Percentiles rank a stretch among this genome's conserved stretches.
Conservation (phyloP, 768 basidiomycete species). For the Mycena leptocephala region DNA sequence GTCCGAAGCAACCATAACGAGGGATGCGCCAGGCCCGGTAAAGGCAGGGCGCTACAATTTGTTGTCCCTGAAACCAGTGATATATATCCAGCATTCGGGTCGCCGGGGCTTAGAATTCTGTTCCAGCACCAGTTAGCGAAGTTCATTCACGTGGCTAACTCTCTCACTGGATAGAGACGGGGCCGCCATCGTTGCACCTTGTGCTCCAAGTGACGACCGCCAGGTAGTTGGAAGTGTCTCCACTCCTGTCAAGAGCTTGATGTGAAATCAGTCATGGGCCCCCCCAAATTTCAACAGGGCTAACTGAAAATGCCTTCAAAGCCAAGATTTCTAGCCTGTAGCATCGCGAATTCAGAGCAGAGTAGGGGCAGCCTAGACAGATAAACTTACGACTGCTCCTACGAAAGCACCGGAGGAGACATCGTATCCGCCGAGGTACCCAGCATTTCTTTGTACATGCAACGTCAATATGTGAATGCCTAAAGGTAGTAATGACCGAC, state of each 20-base stretch:
- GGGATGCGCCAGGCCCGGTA: background rate
- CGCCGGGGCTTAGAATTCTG: slow-evolving; percentile 1
- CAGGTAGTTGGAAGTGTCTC: slow-evolving; percentile 11
- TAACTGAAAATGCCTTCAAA: background rate
- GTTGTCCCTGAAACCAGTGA: background rate
- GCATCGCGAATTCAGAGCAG: slow-evolving; percentile 9
- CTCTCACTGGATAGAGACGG: background rate
- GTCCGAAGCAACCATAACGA: background rate
- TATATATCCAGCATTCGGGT: no score
- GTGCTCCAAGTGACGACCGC: background rate
- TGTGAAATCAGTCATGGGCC: background rate
- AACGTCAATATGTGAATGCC: background rate
- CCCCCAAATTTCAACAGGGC: background rate
- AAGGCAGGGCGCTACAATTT: background rate
- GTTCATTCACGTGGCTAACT: background rate
- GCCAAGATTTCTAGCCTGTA: background rate
- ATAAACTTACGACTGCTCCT: slow-evolving; percentile 7
- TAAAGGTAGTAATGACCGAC: background rate
- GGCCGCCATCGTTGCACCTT: background rate
- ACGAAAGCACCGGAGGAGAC: background rate
- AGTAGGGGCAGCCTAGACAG: background rate
- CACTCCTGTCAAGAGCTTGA: slow-evolving; percentile 4
- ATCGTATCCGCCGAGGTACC: slow-evolving; percentile 8
- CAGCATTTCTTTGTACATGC: slow-evolving; percentile 2
- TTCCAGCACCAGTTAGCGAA: background rate